Evolutionary conservation across 2,329 filamentous ascomycete genomes (phyloP), one percentile per base, ranked within the genome.

Genomic region (Ceratocystis cubensis): DNA sequence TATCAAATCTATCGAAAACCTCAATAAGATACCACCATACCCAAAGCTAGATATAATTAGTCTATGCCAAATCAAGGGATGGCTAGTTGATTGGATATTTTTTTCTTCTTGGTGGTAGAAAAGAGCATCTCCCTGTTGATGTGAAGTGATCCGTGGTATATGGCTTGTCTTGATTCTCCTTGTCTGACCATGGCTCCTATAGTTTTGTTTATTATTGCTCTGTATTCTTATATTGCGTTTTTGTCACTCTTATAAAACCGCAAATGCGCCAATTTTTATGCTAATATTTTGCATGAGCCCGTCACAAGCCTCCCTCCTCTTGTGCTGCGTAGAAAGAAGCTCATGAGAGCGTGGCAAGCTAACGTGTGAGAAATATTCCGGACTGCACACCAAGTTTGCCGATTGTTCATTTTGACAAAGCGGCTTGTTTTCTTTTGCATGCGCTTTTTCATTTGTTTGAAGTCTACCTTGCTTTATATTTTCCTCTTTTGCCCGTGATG

Each of bases 101-200:
- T 53, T 53, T 53, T 28, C n/a, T 25, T 53, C 3, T 13, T 41
- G 37, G 13, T 41, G 37, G 3, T 15, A 41, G 8, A 13, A 41
- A 41, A 41, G 48, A 53, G 22, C 7, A 22, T 25, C 48, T n/a
- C 5, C 5, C 20, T 17, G 7, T 15, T 15, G 13, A 13, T 57
- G 53, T 57, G 28, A 30, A 13, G 17, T 33, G 25, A 64, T 61
- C 41, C 50, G 41, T 46, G 61, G 64, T 64, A 64, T 56, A 61
- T 41, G 65, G 44, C 66, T 45, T 66, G 44, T 17, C 37, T 63
- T 57, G 15, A 17, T 57, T 66, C 50, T 61, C 57, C 53, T 63
- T 22, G 17, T 48, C 28, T 37, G 13, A 44, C 20, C 63, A 46
- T 37, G 33, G 44, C 46, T 61, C 22, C 22, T 33, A 41, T 63